phyloP scores from a whole-genome alignment of 495 filamentous ascomycete genomes.

The Penicillium cataractarum region DNA sequence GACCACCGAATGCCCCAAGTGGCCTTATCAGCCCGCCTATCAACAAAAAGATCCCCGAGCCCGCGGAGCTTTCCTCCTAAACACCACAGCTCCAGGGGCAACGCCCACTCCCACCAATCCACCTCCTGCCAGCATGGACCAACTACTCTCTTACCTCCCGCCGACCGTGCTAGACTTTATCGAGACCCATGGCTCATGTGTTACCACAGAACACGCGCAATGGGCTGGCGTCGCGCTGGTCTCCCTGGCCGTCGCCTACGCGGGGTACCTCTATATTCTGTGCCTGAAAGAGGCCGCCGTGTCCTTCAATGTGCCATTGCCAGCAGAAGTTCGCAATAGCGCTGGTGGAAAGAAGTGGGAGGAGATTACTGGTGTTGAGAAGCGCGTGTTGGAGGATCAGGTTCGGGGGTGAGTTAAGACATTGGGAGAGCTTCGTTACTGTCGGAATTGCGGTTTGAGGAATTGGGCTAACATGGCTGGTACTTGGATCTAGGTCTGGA shows the following conservation, averaged over 20 bases:
- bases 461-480: background rate
- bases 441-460: background rate
- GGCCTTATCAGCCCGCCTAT: conserved; percentile 21
- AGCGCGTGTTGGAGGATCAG: conserved; percentile 51
- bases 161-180: conserved; percentile 28
- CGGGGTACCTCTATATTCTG: conserved; percentile 41
- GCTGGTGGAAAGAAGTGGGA: conserved; percentile 67
- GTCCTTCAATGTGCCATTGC: conserved; percentile 60
- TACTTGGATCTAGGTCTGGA: conserved; percentile 41
- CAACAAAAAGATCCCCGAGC: conserved; percentile 16
- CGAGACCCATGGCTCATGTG: conserved; percentile 21
- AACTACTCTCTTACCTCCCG: conserved; percentile 32
- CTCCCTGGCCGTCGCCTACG: conserved; percentile 41
- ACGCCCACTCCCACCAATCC: conserved; percentile 20
- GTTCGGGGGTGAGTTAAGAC: conserved; percentile 38
- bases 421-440: background rate
- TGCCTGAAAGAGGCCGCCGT: conserved; percentile 53
- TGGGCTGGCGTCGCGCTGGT: conserved; percentile 35
- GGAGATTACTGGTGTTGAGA: conserved; percentile 43
- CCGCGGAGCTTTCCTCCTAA: conserved; percentile 9
- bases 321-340: conserved; percentile 55
- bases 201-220: conserved; percentile 24
- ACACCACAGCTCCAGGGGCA: conserved; percentile 13
- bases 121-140: conserved; percentile 35
- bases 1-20: background rate